Evolutionary conservation across 192 early-diverging fungal genomes (phyloP).

Genomic region (Coemansia sp.): DNA sequence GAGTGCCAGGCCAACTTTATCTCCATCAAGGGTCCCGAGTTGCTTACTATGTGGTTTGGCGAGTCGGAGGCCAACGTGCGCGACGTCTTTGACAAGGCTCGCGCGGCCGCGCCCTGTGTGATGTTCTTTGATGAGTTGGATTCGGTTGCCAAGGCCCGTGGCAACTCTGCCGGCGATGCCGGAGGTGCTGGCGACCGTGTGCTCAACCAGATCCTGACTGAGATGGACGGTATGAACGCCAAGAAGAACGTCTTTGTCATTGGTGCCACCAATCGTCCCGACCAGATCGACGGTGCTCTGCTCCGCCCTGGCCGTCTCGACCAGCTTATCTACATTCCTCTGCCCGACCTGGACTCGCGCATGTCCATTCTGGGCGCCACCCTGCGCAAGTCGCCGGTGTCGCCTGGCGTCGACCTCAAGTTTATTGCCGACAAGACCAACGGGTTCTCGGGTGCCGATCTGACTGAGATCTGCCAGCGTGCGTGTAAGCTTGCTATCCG

Average conservation of each 20-base stretch:
- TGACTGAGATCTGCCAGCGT: slow-evolving; percentile 98
- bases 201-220: slow-evolving; percentile 97
- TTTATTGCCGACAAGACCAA: slow-evolving; percentile 87
- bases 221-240: slow-evolving; percentile 99
- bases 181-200: slow-evolving; percentile 97
- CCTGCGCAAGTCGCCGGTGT: slow-evolving; percentile 92
- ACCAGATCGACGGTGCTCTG: slow-evolving; percentile 97
- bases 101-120: slow-evolving; percentile 96
- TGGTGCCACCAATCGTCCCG: slow-evolving; percentile 98
- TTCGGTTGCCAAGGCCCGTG: slow-evolving; percentile 96
- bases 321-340: slow-evolving; percentile 97
- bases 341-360: slow-evolving; percentile 90
- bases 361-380: slow-evolving; percentile 79
- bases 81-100: slow-evolving; percentile 99
- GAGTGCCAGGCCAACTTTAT: slow-evolving; percentile 99
- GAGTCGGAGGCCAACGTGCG: slow-evolving; percentile 99
- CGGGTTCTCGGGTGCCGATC: slow-evolving; percentile 97
- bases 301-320: slow-evolving; percentile 98
- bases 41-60: slow-evolving; percentile 99
- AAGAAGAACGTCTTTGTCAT: slow-evolving; percentile 99
- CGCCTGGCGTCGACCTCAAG: slow-evolving; percentile 72
- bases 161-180: slow-evolving; percentile 72
- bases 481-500: slow-evolving; percentile 97
- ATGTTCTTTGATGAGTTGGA: slow-evolving; percentile 99
- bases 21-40: slow-evolving; percentile 98